Evolutionary conservation across 1,284 basidiomycete genomes (phyloP).

Genomic region (Cutaneotrichosporon daszewskae): DNA sequence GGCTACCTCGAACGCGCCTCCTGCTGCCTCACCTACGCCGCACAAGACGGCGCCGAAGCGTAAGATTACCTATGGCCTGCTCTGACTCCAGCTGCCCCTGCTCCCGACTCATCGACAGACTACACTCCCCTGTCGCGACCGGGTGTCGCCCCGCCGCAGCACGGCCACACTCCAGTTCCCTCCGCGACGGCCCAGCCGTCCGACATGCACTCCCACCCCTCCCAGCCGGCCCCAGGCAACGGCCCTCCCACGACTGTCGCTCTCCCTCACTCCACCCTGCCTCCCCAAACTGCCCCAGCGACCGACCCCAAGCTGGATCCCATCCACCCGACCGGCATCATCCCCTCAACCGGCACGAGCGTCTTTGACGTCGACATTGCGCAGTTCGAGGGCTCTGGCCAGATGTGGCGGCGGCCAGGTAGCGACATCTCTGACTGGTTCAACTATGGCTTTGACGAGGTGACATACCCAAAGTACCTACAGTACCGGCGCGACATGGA

Average conservation of each 20-base stretch:
- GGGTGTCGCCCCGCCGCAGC: slow-evolving; percentile 20
- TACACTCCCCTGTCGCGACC: slow-evolving; percentile 79
- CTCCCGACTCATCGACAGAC: slow-evolving; percentile 74
- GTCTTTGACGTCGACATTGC: slow-evolving; percentile 84
- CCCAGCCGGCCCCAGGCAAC: slow-evolving; percentile 11
- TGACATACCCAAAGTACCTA: slow-evolving; percentile 88
- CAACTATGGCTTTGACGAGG: slow-evolving; percentile 98
- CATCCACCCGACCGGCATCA: slow-evolving; percentile 55
- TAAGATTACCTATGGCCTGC: slow-evolving; percentile 10
- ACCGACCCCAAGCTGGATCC: slow-evolving; percentile 57
- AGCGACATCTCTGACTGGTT: slow-evolving; percentile 97
- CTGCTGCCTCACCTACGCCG: slow-evolving; percentile 20
- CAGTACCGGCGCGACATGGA: slow-evolving; percentile 76
- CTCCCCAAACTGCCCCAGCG: slow-evolving; percentile 21
- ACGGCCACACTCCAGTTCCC: slow-evolving; percentile 2
- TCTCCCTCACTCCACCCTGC: slow-evolving; percentile 35
- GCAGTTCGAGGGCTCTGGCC: slow-evolving; percentile 63
- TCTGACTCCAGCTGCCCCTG: slow-evolving; percentile 37
- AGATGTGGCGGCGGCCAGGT: slow-evolving; percentile 88
- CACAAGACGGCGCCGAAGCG: slow-evolving; percentile 16
- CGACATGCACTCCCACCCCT: slow-evolving; percentile 13
- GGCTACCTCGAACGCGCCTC: slow-evolving; percentile 26
- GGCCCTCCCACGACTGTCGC: slow-evolving; percentile 19
- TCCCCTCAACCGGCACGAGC: slow-evolving; percentile 57
- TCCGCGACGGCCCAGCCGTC: slow-evolving; percentile 2